phyloP scores from a whole-genome alignment of 352 stramenopile species.

The Phytophthora nicotianae region DNA sequence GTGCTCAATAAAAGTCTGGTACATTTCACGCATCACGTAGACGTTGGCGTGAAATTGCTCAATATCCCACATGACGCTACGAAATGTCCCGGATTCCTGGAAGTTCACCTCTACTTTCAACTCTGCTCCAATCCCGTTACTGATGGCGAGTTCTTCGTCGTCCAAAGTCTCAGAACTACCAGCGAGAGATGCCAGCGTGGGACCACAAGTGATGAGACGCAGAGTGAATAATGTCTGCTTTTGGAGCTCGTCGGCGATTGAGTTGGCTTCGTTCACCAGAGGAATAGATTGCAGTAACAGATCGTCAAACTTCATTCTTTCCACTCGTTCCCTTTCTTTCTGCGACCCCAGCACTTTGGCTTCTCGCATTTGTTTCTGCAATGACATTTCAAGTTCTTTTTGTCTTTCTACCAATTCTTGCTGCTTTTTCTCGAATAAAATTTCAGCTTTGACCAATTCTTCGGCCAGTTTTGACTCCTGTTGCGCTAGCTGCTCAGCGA shows the following conservation, averaged over 20 bases:
- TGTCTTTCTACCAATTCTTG: conserved; percentile 69
- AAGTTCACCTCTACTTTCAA: conserved; percentile 84
- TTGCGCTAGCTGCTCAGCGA: conserved; percentile 73
- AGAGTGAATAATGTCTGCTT: conserved; percentile 72
- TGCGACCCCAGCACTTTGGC: conserved; percentile 65
- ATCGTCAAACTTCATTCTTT: conserved; percentile 80
- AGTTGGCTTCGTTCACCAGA: conserved; percentile 87
- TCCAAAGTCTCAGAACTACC: conserved; percentile 37
- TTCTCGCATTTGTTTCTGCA: conserved; percentile 85
- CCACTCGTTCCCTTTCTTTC: conserved; percentile 76
- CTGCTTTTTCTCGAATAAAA: conserved; percentile 81
- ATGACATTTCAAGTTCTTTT: conserved; percentile 64
- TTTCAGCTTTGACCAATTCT: conserved; percentile 76
- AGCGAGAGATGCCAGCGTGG: conserved; percentile 32
- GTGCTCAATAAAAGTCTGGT: conserved; percentile 84
- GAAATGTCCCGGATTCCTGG: conserved; percentile 74
- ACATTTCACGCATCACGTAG: conserved; percentile 90
- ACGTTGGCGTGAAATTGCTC: conserved; percentile 82
- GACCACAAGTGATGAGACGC: conserved; percentile 62
- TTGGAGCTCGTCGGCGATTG: conserved; percentile 81
- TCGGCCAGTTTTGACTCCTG: conserved; percentile 81
- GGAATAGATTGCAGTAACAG: conserved; percentile 80
- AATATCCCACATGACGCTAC: conserved; percentile 78
- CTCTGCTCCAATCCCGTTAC: conserved; percentile 57
- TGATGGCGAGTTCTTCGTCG: conserved; percentile 62